phyloP scores from a whole-genome alignment of 2,329 filamentous ascomycete genomes.

The Arthrinium phaeospermum region DNA sequence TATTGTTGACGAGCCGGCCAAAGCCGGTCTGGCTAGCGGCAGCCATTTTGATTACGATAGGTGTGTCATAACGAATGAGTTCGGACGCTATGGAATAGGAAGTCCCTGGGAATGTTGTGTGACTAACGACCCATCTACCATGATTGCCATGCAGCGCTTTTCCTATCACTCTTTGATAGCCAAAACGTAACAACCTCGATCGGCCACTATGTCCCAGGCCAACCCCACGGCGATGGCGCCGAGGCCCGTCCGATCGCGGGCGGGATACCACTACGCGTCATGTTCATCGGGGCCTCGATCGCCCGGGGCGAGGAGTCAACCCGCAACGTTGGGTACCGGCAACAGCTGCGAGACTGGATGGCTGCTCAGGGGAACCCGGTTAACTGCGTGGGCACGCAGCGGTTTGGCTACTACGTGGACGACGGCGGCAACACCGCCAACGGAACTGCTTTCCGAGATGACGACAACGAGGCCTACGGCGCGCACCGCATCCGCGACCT shows the following conservation, averaged over 20 bases:
- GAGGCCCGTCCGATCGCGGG: constrained; percentile 28
- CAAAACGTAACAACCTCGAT: not conserved
- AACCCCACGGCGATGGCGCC: not conserved
- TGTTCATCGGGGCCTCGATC: constrained; percentile 38
- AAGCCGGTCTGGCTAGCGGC: not conserved
- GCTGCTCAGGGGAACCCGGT: constrained; percentile 29
- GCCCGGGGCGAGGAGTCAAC: constrained; percentile 36
- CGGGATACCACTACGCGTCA: constrained; percentile 37
- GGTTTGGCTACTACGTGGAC: constrained; percentile 32
- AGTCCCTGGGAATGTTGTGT: not conserved
- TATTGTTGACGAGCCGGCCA: not conserved
- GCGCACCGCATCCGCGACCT: constrained; percentile 38
- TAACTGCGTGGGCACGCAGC: constrained; percentile 41
- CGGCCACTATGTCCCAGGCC: constrained; percentile 8
- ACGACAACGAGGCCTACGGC: constrained; percentile 41
- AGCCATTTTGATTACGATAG: not conserved
- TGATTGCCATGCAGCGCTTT: not conserved
- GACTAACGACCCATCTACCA: not conserved
- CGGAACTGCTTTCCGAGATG: constrained; percentile 28
- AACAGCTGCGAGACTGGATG: constrained; percentile 36
- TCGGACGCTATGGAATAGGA: not conserved
- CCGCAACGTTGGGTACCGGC: constrained; percentile 34
- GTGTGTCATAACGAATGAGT: not conserved
- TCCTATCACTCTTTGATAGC: not conserved
- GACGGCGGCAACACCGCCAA: not conserved